Percentiles rank a stretch among this genome's conserved stretches.
phyloP scores from a whole-genome alignment of 2,329 filamentous ascomycete species.

The Plectosphaerella sp. region DNA sequence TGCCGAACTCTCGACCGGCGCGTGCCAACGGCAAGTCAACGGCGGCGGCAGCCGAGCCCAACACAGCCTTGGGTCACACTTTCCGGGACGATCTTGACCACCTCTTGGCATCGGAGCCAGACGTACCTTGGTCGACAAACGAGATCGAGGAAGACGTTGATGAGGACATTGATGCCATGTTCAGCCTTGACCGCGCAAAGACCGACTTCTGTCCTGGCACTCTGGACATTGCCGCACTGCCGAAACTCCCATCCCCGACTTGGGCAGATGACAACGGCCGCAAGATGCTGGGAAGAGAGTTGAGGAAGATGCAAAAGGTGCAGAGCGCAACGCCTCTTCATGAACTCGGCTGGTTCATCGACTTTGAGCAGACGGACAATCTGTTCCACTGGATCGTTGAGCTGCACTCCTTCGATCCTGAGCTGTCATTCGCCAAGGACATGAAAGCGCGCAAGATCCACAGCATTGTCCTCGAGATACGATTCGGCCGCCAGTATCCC shows the following conservation, averaged over 20 bases:
- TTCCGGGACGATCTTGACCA: not conserved
- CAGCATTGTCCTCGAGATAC: conserved; percentile 76
- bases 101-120: too few relatives aligned
- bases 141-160: not conserved
- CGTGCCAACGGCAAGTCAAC: too few relatives aligned
- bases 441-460: conserved; percentile 59
- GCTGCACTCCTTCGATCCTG: conserved; percentile 71
- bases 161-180: not conserved
- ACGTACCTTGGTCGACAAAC: too few relatives aligned
- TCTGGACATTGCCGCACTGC: conserved; percentile 58
- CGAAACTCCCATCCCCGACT: conserved; percentile 58
- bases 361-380: conserved; percentile 62
- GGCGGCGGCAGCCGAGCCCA: too few relatives aligned
- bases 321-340: conserved; percentile 58
- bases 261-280: conserved; percentile 62
- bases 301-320: conserved; percentile 57
- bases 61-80: not conserved
- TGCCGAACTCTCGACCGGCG: too few relatives aligned
- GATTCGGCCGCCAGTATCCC: conserved; percentile 74
- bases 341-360: conserved; percentile 80
- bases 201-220: conserved; percentile 60
- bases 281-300: conserved; percentile 58
- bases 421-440: conserved; percentile 67
- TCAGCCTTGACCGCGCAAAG: conserved; percentile 10
- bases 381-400: conserved; percentile 91